Base-by-base conservation (phyloP, 208 protist genomes). In the Trypanosoma conorhini region DNA sequence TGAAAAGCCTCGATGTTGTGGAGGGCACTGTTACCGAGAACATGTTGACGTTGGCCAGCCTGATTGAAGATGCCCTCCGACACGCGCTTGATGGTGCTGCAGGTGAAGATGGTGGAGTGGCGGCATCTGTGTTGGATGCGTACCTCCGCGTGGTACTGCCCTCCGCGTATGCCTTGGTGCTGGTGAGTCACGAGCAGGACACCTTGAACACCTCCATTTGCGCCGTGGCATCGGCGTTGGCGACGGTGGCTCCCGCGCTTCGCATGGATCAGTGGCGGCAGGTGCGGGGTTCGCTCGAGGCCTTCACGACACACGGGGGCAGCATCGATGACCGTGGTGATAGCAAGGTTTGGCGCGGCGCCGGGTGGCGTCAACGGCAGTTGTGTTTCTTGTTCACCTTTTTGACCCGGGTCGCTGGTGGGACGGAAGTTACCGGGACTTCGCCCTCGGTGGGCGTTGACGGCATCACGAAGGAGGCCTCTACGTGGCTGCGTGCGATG, bases 101-200 rank as follows among this genome's bases (percentile, higher is more conserved):
- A 30, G 22, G 26, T 50, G 44, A 26, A 46, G 33, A 52, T 48
- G 35, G 24, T 38, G 42, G 24, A 17, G 52, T 62, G 0, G 31
- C 13, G 0, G 5, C n/a, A 4, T 22, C 4, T 62, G 33, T 81
- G 54, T 51, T 64, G 68, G 42, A 67, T 59, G 70, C 72, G 5
- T 89, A 84, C 71, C 59, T 79, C 22, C 48, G 56, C 26, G 77
- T 84, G 12, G 77, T 88, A 50, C 28, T 91, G 19, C 86, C 82
- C 9, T 76, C 77, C 10, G 76, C 80, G 5, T 74, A 78, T 67
- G 64, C 69, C 40, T 54, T 86, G 0, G 31, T 79, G 15, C 30
- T 62, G 12, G 3, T 24, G 9, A 51, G 28, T 63, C 31, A 26
- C 1, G 67, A 79, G 33, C 60, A 73, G 3, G 66, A 66, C 4